Evolutionary conservation across 2,329 filamentous ascomycete species (phyloP), one percentile per base, ranked within the genome.

Genomic region (Colletotrichum gigasporum): DNA sequence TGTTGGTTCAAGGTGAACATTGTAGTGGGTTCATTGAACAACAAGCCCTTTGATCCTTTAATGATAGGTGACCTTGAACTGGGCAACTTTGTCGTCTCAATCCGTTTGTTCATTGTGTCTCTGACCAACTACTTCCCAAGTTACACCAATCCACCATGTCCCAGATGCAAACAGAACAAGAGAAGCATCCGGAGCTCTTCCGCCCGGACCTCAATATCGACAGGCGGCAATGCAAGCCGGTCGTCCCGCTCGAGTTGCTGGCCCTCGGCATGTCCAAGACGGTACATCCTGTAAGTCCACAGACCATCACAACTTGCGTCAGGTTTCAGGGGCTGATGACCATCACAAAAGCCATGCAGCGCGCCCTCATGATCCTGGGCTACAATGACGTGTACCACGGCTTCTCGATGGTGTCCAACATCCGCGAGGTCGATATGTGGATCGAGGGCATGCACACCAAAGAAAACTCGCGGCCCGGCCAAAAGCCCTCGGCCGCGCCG

Each of bases 371-470:
- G 1, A 68, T 71, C 4, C 67, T 77, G 0, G 75, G 75, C 45
- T 78, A 77, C 66, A 47, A 72, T 8, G 68, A 74, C 41, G 75
- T 77, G 4, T 73, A 75, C 54, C 76, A 78, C 51, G 70, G 69
- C 3, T 45, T 71, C 41, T 50, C 59, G n/a, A 54, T 69, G 9
- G 35, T 67, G 11, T 67, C 68, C 28, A 64, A 64, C 48, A 53
- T 51, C 24, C 34, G 51, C 42, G 61, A 64, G 41, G 47, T 53
- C 8, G 54, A 39, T 6, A 41, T 53, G 20, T 64, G 61, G 59
- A 53, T 34, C 5, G 37, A 56, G 1, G 69, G 68, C 24, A 67
- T 70, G 14, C 61, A 72, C 24, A 67, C 63, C 16, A 55, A 75
- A 11, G 64, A 73, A 22, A 54, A 60, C 3, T 50, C 62, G 2